Evolutionary conservation across 805 yeast species (phyloP), one percentile per base, ranked within the genome.

Genomic region (Grigorovia humatica): DNA sequence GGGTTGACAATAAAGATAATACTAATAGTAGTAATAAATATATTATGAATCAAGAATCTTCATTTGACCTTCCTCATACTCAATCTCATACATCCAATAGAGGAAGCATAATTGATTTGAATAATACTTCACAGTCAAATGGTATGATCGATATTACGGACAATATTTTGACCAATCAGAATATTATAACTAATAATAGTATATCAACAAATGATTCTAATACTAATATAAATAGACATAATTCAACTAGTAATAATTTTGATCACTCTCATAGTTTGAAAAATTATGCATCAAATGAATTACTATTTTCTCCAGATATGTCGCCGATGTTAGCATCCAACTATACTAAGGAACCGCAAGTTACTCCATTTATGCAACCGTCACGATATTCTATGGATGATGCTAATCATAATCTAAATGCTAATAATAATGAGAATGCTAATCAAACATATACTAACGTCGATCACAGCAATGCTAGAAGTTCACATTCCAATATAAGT

Each of bases 401-500:
- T 30, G 27, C 13, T 8, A 42, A 20, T 9, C 43, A n/a, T 3
- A 8, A n/a, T 5, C 8, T 12, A 13, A 13, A n/a, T 41, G 18
- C 19, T 41, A 18, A 41, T n/a, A 23, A 23, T 23, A 15, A 9
- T 15, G 19, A n/a, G 2, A n/a, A 41, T 41, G 43, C 19, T 9
- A 41, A 41, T 41, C 27, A 23, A 23, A 23, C 27, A 23, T 23
- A 23, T 6, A 6, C 27, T 4, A 18, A 18, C 43, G 2, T 8
- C 13, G 57, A 54, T 43, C 58, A 61, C 27, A 81, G 89, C 0
- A 70, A 23, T 23, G 27, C 27, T 23, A 23, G 83, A 58, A 80
- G 88, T 3, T 81, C 87, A 0, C 89, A 89, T 0, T 54, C 55
- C n/a, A 38, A 32, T 47, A 32, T 2, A 13, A 42, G 38, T 18